A percentile compares a stretch with the other conserved stretches of the same genome.
Conservation (phyloP, 2,329 filamentous ascomycete species). For the Aureobasidium sp. region DNA sequence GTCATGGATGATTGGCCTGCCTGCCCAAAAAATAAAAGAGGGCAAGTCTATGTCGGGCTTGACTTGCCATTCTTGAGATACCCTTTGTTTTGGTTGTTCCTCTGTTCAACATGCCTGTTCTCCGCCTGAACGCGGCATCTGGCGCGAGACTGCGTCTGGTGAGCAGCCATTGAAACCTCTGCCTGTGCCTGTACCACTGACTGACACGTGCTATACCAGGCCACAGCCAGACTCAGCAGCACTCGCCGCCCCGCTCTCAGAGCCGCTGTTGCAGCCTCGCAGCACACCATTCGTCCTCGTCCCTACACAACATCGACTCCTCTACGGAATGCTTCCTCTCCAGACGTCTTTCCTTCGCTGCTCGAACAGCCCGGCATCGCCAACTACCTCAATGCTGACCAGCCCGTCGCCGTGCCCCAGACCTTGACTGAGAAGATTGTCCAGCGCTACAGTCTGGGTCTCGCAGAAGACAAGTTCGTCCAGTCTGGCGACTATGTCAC, state of each 20-base stretch:
- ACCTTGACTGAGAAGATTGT: conserved; percentile 92
- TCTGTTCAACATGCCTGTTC: neutral
- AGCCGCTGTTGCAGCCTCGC: conserved; percentile 2
- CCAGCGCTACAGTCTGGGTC: conserved; percentile 69
- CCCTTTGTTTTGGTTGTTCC: neutral
- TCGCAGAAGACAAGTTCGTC: conserved; percentile 68
- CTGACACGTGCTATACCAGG: conserved; percentile 3
- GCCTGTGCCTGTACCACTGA: neutral
- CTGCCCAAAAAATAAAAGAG: neutral
- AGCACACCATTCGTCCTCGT: conserved; percentile 3
- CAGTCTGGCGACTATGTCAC: conserved; percentile 77
- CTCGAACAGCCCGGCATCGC: conserved; percentile 54
- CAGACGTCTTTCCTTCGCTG: conserved; percentile 58
- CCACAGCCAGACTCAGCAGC: conserved; percentile 11
- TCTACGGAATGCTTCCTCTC: conserved; percentile 28
- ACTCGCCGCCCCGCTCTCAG: conserved; percentile 6
- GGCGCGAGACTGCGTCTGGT: conserved; percentile 13
- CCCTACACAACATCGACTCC: conserved; percentile 16
- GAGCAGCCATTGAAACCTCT: neutral
- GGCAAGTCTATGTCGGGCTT: neutral
- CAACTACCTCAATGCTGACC: conserved; percentile 59
- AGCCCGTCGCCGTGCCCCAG: conserved; percentile 50
- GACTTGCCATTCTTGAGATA: neutral
- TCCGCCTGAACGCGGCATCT: conserved; percentile 10
- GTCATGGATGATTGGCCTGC: neutral